A percentile compares a stretch with the other conserved stretches of the same genome.
phyloP scores from a whole-genome alignment of 192 early-diverging fungal species.

The Coemansia brasiliensis region DNA sequence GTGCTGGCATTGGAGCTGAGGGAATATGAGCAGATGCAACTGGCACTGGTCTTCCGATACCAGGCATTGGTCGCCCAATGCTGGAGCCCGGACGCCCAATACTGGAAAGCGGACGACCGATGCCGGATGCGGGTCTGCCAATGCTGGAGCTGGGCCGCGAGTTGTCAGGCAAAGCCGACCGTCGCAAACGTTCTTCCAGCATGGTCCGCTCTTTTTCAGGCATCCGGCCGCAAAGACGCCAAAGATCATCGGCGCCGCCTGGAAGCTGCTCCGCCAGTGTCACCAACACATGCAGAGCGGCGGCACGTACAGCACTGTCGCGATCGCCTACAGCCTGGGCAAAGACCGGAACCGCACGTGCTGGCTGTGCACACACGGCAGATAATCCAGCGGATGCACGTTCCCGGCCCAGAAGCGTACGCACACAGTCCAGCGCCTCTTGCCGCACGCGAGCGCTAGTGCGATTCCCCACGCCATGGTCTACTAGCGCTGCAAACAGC shows the following conservation, averaged over 20 bases:
- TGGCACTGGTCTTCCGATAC: background rate
- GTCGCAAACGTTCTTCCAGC: constrained; percentile 77
- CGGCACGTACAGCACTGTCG: constrained; percentile 80
- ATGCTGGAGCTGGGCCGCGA: constrained; percentile 31
- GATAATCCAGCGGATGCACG: constrained; percentile 38
- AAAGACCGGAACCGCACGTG: constrained; percentile 71
- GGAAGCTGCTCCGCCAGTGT: constrained; percentile 70
- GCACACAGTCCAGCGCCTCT: constrained; percentile 82
- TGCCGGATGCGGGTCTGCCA: constrained; percentile 22
- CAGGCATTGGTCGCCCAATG: background rate
- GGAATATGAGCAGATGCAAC: constrained; percentile 5
- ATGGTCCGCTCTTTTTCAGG: constrained; percentile 81
- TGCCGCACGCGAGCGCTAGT: constrained; percentile 78
- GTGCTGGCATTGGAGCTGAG: constrained; percentile 1
- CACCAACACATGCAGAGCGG: constrained; percentile 69
- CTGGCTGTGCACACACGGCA: constrained; percentile 56
- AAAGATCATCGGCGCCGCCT: constrained; percentile 68
- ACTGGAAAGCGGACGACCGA: constrained; percentile 29
- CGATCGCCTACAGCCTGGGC: constrained; percentile 74
- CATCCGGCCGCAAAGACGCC: constrained; percentile 68
- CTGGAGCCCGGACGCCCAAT: constrained; percentile 29
- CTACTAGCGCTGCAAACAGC: constrained; percentile 70
- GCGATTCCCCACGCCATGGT: constrained; percentile 64
- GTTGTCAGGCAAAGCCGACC: constrained; percentile 36
- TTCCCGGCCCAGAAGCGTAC: constrained; percentile 63